Evolutionary conservation across 2,329 filamentous ascomycete genomes (phyloP).

Genomic region (Fusarium floridanum): DNA sequence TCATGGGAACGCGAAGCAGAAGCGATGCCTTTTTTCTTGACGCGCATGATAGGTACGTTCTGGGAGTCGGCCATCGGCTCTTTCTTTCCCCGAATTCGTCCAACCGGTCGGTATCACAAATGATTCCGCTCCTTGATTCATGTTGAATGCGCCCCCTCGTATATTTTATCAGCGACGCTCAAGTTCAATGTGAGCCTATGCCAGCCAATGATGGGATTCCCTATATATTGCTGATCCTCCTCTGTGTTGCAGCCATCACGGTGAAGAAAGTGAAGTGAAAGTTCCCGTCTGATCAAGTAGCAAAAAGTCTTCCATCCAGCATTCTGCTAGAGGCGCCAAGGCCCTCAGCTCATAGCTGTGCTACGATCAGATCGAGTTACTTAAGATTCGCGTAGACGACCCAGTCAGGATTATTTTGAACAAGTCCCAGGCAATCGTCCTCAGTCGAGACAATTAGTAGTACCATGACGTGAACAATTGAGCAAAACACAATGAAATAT

Average conservation of each 20-base stretch:
- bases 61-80: neutral
- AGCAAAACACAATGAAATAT: slow-evolving; percentile 5
- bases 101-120: neutral
- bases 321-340: neutral
- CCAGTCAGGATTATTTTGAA: too few species aligned
- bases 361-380: too few species aligned
- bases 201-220: neutral
- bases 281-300: neutral
- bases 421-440: too few species aligned
- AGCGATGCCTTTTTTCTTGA: neutral
- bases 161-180: neutral
- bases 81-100: neutral
- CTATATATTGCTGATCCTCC: neutral
- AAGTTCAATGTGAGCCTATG: neutral
- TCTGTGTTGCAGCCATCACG: neutral
- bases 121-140: neutral
- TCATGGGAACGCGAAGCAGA: neutral
- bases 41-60: neutral
- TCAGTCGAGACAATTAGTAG: too few species aligned
- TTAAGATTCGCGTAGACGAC: too few species aligned
- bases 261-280: neutral
- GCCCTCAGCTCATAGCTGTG: too few species aligned
- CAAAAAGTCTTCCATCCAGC: neutral
- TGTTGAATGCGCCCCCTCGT: neutral
- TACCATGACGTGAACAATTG: too few species aligned